A percentile compares a stretch with the other conserved stretches of the same genome.
phyloP scores from a whole-genome alignment of 2,329 filamentous ascomycete genomes.

The Alternaria postmessia region DNA sequence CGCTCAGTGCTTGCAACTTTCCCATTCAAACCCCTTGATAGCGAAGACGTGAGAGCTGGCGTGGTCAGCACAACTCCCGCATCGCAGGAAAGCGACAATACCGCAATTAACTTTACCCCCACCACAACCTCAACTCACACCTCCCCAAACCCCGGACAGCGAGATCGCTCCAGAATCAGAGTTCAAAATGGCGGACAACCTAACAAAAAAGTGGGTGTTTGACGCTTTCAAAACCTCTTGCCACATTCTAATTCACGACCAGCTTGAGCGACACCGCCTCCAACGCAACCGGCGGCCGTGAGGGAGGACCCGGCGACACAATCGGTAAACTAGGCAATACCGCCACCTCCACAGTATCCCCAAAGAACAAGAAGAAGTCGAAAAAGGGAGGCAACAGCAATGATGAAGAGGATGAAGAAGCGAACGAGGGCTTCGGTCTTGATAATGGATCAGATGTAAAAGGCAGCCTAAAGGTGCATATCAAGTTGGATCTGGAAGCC shows the following conservation, averaged over 20 bases:
- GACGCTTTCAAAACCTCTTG: not conserved
- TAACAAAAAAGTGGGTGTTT: not conserved
- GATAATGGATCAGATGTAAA: constrained; percentile 34
- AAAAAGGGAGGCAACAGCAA: constrained; percentile 7
- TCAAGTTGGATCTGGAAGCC: constrained; percentile 15
- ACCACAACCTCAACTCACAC: constrained; percentile 7
- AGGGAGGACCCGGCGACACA: constrained; percentile 15
- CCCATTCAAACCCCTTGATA: not conserved
- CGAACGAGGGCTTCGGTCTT: constrained; percentile 24
- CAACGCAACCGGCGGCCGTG: constrained; percentile 19
- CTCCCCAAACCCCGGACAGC: constrained; percentile 1
- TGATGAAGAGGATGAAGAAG: constrained; percentile 13
- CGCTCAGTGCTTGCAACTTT: not conserved
- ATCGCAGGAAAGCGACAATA: constrained; percentile 19
- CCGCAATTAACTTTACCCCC: constrained; percentile 4
- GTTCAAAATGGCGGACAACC: not conserved
- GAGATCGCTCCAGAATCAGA: not conserved
- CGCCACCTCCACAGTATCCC: not conserved
- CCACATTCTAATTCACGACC: not conserved
- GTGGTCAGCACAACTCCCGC: constrained; percentile 13
- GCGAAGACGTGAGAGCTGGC: constrained; percentile 16
- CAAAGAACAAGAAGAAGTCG: not conserved
- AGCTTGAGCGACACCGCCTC: constrained; percentile 10
- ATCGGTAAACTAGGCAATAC: constrained; percentile 13
- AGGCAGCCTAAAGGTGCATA: constrained; percentile 33